Conservation (phyloP, 2,329 filamentous ascomycete genomes). For the Penicillium sp. region DNA sequence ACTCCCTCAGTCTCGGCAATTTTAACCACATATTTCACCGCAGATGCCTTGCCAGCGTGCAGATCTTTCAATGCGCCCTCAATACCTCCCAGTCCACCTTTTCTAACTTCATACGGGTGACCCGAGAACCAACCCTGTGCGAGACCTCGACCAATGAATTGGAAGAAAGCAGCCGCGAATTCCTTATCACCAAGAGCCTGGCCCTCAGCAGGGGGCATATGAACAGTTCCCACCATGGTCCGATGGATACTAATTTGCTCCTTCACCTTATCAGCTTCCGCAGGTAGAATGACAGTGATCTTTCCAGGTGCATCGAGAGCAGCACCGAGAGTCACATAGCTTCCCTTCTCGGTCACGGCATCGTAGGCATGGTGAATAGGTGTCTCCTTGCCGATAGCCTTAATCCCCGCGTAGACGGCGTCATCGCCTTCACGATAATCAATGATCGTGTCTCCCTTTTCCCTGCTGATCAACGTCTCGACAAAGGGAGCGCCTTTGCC, state of each 20-base stretch:
- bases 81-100: conserved; percentile 56
- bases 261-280: conserved; percentile 45
- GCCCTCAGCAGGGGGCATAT: conserved; percentile 23
- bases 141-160: conserved; percentile 48
- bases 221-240: conserved; percentile 39
- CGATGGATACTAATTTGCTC: conserved; percentile 38
- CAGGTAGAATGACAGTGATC: conserved; percentile 46
- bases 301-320: conserved; percentile 45
- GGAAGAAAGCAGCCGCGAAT: conserved; percentile 49
- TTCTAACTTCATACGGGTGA: conserved; percentile 53
- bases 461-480: conserved; percentile 52
- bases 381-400: conserved; percentile 37
- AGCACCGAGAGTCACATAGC: conserved; percentile 46
- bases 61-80: conserved; percentile 56
- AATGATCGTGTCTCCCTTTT: conserved; percentile 58
- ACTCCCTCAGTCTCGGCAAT: conserved; percentile 51
- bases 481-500: conserved; percentile 55
- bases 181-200: conserved; percentile 37
- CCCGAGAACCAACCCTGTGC: conserved; percentile 51
- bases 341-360: conserved; percentile 56
- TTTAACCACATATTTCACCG: conserved; percentile 63
- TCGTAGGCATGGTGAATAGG: conserved; percentile 56
- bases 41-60: conserved; percentile 61
- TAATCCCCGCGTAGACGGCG: conserved; percentile 50
- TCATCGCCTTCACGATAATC: conserved; percentile 62